phyloP scores from a whole-genome alignment of 176 grass and related monocot species.

The Cocos nucifera region DNA sequence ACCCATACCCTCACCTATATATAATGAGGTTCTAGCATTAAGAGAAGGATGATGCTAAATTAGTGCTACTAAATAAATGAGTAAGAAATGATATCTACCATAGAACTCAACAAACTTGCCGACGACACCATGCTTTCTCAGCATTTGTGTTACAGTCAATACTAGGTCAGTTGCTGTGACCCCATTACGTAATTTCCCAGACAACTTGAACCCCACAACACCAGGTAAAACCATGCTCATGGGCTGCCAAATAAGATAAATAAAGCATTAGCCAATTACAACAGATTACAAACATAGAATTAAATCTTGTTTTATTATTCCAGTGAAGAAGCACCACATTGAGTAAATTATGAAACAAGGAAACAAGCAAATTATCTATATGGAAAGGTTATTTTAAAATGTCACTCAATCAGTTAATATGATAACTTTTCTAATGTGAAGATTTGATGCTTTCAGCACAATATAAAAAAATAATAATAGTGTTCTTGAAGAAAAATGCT shows the following conservation, averaged over 20 bases:
- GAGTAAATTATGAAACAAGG: too few relatives aligned
- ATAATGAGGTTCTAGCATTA: not conserved
- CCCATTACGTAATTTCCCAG: conserved; percentile 24
- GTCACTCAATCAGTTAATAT: too few relatives aligned
- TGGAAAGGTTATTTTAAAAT: too few relatives aligned
- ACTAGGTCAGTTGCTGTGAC: conserved; percentile 44
- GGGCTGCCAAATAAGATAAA: conserved; percentile 16
- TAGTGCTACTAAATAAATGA: too few relatives aligned
- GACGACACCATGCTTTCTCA: conserved; percentile 35
- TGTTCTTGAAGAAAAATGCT: too few relatives aligned
- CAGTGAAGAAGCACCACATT: too few relatives aligned
- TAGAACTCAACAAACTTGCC: conserved; percentile 43
- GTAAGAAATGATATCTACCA: conserved; percentile 17
- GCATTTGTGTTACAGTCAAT: conserved; percentile 30
- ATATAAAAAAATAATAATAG: too few relatives aligned
- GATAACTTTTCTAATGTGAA: too few relatives aligned
- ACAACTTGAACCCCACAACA: conserved; percentile 39
- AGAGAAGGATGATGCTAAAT: not conserved
- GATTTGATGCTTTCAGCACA: too few relatives aligned
- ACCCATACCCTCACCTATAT: conserved; percentile 12
- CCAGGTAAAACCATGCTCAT: conserved; percentile 41
- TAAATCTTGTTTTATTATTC: too few relatives aligned
- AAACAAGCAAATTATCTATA: too few relatives aligned
- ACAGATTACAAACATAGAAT: too few relatives aligned
- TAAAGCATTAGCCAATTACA: not conserved